Conservation (phyloP, 106 monocot species). For the Acorus calamus region DNA sequence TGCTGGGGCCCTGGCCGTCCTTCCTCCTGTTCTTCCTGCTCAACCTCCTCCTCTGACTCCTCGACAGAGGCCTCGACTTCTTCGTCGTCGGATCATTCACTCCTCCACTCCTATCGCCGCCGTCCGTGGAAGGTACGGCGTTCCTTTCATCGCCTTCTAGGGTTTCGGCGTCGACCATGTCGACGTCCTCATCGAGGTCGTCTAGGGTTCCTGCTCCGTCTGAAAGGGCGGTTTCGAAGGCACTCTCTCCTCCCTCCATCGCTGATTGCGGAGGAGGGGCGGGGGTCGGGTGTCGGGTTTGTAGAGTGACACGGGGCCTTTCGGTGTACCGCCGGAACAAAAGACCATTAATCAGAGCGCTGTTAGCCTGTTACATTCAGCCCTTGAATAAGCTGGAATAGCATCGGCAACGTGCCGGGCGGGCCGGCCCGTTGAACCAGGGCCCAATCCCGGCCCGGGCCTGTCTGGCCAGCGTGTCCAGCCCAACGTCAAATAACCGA, state of each 20-base stretch:
- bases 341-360: no score
- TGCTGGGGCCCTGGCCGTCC: slow-evolving; percentile 12
- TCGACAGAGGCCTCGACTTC: not conserved
- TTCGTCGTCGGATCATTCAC: not conserved
- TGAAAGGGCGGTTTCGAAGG: slow-evolving; percentile 3
- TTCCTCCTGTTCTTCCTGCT: slow-evolving; percentile 18
- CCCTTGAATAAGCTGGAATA: no score
- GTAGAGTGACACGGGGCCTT: no score
- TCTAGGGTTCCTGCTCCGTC: slow-evolving; percentile 16
- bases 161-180: slow-evolving; percentile 31
- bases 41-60: slow-evolving; percentile 2
- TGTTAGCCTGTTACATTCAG: no score
- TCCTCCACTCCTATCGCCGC: not conserved
- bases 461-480: no score
- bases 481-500: no score
- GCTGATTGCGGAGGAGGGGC: no score
- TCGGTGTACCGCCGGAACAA: no score
- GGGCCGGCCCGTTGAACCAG: no score
- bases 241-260: slow-evolving; percentile 11
- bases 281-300: no score
- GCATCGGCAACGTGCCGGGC: no score
- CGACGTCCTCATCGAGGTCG: slow-evolving; percentile 21
- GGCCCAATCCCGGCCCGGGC: no score
- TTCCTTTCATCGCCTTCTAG: slow-evolving; percentile 1
- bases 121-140: not conserved